phyloP scores from a whole-genome alignment of 2,329 filamentous ascomycete species.

The Trichophaea hybrida region DNA sequence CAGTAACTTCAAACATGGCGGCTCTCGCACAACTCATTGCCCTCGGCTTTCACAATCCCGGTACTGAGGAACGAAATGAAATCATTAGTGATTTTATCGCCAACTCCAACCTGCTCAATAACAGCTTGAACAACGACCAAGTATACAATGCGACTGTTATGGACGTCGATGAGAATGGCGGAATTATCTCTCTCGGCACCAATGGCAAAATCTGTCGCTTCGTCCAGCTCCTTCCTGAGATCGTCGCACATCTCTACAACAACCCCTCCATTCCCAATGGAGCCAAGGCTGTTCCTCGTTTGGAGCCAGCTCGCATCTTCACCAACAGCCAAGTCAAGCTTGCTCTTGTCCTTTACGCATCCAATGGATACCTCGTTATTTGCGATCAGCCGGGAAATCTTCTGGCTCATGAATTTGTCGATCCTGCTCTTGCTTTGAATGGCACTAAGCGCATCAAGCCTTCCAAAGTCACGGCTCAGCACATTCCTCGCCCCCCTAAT shows the following conservation, averaged over 20 bases:
- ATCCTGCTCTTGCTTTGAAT: background rate
- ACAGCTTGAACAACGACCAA: background rate
- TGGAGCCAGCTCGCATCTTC: background rate
- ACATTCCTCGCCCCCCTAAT: constrained; percentile 15
- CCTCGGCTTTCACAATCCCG: background rate
- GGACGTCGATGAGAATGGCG: background rate
- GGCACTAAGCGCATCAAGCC: background rate
- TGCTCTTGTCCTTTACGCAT: background rate
- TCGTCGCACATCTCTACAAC: background rate
- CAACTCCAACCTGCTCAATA: background rate
- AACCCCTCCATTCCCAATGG: background rate
- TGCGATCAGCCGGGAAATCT: background rate
- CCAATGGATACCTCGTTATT: background rate
- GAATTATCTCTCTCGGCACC: background rate
- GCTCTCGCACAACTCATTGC: background rate
- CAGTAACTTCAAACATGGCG: too few relatives aligned
- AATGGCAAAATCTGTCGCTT: background rate
- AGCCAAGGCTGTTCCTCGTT: background rate
- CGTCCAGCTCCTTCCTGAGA: background rate
- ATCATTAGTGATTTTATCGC: background rate
- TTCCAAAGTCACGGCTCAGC: background rate
- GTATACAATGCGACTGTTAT: background rate
- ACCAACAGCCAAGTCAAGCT: background rate
- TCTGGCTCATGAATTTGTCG: background rate
- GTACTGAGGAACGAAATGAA: background rate